Percentiles rank a stretch among this genome's conserved stretches.
Conservation (phyloP, 2,329 filamentous ascomycete species). For the Botrytis deweyae region DNA sequence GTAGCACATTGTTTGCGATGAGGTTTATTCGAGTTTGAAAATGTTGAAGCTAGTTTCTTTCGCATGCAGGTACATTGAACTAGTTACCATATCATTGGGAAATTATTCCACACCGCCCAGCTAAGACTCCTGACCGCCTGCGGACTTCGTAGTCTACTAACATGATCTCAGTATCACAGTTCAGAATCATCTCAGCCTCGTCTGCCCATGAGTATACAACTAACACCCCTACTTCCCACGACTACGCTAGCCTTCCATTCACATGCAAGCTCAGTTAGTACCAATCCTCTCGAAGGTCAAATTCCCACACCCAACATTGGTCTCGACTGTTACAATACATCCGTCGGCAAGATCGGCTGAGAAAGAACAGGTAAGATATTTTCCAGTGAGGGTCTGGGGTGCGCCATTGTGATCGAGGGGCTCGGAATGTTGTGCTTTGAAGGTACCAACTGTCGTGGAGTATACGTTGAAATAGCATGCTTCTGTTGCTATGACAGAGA, state of each 20-base stretch:
- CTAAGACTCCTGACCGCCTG: slow-evolving; percentile 3
- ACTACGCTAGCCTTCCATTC: neutral
- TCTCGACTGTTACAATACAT: neutral
- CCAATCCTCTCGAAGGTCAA: slow-evolving; percentile 3
- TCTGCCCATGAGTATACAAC: no score
- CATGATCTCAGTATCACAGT: neutral
- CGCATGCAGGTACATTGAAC: neutral
- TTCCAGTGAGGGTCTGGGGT: neutral
- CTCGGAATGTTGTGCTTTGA: neutral
- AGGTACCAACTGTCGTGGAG: neutral
- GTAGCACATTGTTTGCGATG: neutral
- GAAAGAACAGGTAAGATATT: neutral
- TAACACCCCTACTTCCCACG: neutral
- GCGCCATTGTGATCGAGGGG: neutral
- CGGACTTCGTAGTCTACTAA: neutral
- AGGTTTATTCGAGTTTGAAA: neutral
- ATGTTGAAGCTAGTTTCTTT: neutral
- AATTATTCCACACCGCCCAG: neutral
- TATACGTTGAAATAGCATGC: neutral
- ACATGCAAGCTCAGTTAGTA: neutral
- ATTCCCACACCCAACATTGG: neutral
- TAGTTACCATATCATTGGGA: neutral
- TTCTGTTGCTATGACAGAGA: neutral
- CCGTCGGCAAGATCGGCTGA: neutral
- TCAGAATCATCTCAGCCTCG: neutral